A percentile compares a stretch with the other conserved stretches of the same genome.
phyloP scores from a whole-genome alignment of 768 basidiomycete species.

The Leccinum pellstonianum region DNA sequence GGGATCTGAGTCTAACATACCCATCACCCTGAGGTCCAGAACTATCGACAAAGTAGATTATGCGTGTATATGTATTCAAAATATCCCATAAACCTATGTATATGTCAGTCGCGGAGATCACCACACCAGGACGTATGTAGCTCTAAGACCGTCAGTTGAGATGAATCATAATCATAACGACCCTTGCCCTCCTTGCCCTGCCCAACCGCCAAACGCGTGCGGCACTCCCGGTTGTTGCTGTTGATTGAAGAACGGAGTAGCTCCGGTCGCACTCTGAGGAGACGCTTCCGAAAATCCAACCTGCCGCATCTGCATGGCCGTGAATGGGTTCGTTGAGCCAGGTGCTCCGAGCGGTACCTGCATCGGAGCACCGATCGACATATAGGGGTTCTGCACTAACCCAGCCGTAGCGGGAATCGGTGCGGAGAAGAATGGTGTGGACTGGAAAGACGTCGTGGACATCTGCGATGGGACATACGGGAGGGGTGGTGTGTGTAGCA shows the following conservation, averaged over 20 bases:
- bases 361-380: slow-evolving; percentile 1
- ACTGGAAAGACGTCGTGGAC: slow-evolving; percentile 6
- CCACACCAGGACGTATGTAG: neutral
- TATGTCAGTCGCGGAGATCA: slow-evolving; percentile 4
- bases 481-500: slow-evolving; percentile 4
- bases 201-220: slow-evolving; percentile 20
- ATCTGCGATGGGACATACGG: slow-evolving; percentile 1
- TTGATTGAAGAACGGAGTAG: slow-evolving; percentile 16
- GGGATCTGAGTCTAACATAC: neutral
- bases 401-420: neutral
- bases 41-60: neutral
- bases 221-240: slow-evolving; percentile 25
- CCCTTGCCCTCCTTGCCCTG: slow-evolving; percentile 15
- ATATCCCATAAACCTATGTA: neutral
- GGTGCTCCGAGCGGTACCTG: slow-evolving; percentile 27
- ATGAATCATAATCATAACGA: slow-evolving; percentile 18
- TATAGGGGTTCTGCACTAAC: slow-evolving; percentile 25
- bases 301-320: slow-evolving; percentile 16
- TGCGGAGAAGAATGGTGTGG: slow-evolving; percentile 3
- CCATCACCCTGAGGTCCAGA: neutral
- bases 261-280: slow-evolving; percentile 29
- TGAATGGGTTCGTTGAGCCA: slow-evolving; percentile 18
- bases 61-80: slow-evolving; percentile 1
- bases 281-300: slow-evolving; percentile 23
- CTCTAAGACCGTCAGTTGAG: neutral